A percentile compares a stretch with the other conserved stretches of the same genome.
Evolutionary conservation across 108 stramenopile genomes (phyloP).

Genomic region (Skeletonema tropicum): DNA sequence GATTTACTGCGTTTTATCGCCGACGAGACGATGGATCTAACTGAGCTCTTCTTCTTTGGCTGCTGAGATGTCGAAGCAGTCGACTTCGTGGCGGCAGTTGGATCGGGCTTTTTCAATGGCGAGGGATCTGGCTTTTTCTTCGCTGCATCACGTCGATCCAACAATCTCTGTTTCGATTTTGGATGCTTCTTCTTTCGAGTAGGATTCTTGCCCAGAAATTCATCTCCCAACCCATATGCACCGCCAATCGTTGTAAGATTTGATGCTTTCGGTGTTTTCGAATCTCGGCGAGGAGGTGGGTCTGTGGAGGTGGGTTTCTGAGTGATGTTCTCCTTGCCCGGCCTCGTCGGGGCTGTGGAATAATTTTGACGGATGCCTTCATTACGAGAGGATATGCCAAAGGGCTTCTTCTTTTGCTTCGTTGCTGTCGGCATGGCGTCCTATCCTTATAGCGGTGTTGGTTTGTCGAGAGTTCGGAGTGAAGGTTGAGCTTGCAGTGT

Average conservation of each 20-base stretch:
- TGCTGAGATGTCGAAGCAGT: neutral
- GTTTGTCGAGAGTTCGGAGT: neutral
- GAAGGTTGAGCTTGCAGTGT: neutral
- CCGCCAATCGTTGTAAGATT: conserved; percentile 29
- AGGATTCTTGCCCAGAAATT: neutral
- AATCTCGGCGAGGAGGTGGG: conserved; percentile 32
- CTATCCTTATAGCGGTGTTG: neutral
- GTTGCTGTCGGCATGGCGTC: neutral
- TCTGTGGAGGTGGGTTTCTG: neutral
- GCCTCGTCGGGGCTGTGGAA: neutral
- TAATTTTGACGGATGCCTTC: neutral
- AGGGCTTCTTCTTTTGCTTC: conserved; percentile 34
- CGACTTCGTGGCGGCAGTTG: neutral
- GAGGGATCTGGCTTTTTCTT: conserved; percentile 31
- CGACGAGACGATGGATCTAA: neutral
- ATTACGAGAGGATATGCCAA: conserved; percentile 13
- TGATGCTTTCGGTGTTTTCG: conserved; percentile 41
- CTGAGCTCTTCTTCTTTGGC: neutral
- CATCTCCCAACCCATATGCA: conserved; percentile 10
- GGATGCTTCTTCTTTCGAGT: neutral
- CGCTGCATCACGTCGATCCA: neutral
- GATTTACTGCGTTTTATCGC: neutral
- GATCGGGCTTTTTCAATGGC: conserved; percentile 38
- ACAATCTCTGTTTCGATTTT: neutral
- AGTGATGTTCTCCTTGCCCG: neutral